Evolutionary conservation across 129 eudicot genomes (phyloP), one percentile per base, ranked within the genome.

Genomic region (Escallonia herrerae): DNA sequence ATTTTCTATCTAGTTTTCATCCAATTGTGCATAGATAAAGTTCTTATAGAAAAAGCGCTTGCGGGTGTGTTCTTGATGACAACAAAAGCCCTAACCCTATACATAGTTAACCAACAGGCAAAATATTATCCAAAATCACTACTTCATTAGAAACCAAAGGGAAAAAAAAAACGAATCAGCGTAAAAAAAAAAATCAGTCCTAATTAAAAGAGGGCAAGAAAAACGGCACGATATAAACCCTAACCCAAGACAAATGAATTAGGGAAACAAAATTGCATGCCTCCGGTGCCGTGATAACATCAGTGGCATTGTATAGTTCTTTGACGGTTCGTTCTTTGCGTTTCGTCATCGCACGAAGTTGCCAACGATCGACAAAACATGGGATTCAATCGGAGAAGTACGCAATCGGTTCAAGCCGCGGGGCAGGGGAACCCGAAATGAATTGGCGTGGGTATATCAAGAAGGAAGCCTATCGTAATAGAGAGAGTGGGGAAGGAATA

Each of bases 281-380:
- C 73, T 74, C 56, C 9, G 73, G 69, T 63, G 61, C 39, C 15
- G 69, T 63, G 57, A 71, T 64, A 53, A 71, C 60, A 65, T 56
- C 65, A 73, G 79, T 79, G 8, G 67, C 83, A 74, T 77, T 73
- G 67, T 78, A 79, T 12, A 67, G 69, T 65, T 79, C 74, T 48
- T 40, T 54, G 39, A 69, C 75, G 7, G 67, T 60, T 72, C 83
- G 77, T 41, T 73, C 72, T 72, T 59, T 76, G 59, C 76, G 70
- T 39, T 76, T 78, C 38, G 63, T 59, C 82, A 70, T 74, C 62
- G 72, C 68, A 22, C 80, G 13, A 37, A 51, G 68, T 69, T 12
- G 55, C 62, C 42, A 8, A 60, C 74, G 59, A 70, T 54, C 69
- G 74, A 82, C 62, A 75, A 75, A 64, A 60, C 79, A 75, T 66